Evolutionary conservation across 345 rosid genomes (phyloP).

Genomic region (Aquilaria sinensis): DNA sequence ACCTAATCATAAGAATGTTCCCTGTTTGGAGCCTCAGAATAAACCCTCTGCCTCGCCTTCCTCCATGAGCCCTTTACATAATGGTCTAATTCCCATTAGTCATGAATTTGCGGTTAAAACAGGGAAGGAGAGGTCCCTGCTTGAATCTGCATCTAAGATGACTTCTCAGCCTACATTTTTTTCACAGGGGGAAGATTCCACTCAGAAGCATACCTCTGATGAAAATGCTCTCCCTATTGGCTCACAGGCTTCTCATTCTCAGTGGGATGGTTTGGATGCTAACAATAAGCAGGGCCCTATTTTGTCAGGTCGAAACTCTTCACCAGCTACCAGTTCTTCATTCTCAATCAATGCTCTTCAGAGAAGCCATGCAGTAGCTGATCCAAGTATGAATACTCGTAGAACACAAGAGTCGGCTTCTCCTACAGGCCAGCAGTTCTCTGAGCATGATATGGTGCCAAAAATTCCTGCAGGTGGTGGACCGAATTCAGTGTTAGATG

Average conservation of each 20-base stretch:
- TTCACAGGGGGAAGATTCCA: slow-evolving; percentile 15
- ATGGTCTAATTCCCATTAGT: slow-evolving; percentile 11
- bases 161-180: slow-evolving; percentile 13
- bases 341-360: slow-evolving; percentile 9
- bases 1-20: slow-evolving; percentile 22
- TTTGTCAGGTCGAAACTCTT: slow-evolving; percentile 15
- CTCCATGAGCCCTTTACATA: slow-evolving; percentile 17
- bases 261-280: slow-evolving; percentile 17
- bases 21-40: slow-evolving; percentile 13
- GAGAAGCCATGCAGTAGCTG: slow-evolving; percentile 20
- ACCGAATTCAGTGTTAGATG: slow-evolving; percentile 21
- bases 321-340: slow-evolving; percentile 12
- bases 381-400: slow-evolving; percentile 16
- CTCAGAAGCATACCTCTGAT: slow-evolving; percentile 11
- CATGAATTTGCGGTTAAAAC: slow-evolving; percentile 12
- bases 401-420: slow-evolving; percentile 14
- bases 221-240: slow-evolving; percentile 12
- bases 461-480: slow-evolving; percentile 22
- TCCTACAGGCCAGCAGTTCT: slow-evolving; percentile 13
- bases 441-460: slow-evolving; percentile 20
- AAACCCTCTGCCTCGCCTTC: slow-evolving; percentile 14
- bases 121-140: slow-evolving; percentile 18
- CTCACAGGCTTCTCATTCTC: slow-evolving; percentile 15
- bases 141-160: slow-evolving; percentile 17
- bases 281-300: slow-evolving; percentile 12